These are phyloP conservation scores for Solanum habrochaites DNA, from an alignment of 257 asterid species.

Conservation along the genomic window DNA sequence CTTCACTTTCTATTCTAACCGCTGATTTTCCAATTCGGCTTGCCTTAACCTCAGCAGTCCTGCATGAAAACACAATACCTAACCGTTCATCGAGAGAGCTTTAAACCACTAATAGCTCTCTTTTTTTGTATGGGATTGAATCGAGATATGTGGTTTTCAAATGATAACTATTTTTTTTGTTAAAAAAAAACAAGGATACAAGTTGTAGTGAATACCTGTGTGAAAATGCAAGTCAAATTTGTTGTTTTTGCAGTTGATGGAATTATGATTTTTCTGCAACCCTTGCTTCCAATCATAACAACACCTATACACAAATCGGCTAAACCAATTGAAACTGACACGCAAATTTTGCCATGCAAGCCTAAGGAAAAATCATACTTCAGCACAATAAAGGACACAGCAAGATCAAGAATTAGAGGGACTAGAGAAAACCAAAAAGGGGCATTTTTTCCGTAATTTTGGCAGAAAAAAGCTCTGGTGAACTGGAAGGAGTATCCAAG, in stretches of 20 bases:
- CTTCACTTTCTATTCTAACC: slow-evolving; percentile 70
- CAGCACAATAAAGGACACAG: background rate
- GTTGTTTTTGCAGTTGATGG: slow-evolving; percentile 73
- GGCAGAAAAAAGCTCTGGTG: background rate
- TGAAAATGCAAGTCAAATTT: slow-evolving; percentile 61
- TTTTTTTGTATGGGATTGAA: background rate
- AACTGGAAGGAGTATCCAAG: background rate
- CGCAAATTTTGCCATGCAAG: background rate
- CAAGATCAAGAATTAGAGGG: background rate
- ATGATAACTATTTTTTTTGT: background rate
- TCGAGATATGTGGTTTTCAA: background rate
- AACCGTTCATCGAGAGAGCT: background rate
- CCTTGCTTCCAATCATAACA: slow-evolving; percentile 99
- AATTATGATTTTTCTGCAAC: slow-evolving; percentile 90
- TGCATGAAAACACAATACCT: slow-evolving; percentile 11
- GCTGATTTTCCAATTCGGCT: slow-evolving; percentile 56
- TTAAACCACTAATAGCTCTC: background rate
- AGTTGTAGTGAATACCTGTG: slow-evolving; percentile 43
- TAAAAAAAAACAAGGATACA: background rate
- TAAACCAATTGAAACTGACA: background rate
- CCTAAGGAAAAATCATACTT: background rate
- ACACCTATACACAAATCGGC: slow-evolving; percentile 27
- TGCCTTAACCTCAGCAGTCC: slow-evolving; percentile 86
- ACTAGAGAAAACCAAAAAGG: background rate
- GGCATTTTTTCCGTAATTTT: too few species aligned